A percentile compares a stretch with the other conserved stretches of the same genome.
Evolutionary conservation across 164 flowering plant species (phyloP).

Genomic region (Saururus chinensis): DNA sequence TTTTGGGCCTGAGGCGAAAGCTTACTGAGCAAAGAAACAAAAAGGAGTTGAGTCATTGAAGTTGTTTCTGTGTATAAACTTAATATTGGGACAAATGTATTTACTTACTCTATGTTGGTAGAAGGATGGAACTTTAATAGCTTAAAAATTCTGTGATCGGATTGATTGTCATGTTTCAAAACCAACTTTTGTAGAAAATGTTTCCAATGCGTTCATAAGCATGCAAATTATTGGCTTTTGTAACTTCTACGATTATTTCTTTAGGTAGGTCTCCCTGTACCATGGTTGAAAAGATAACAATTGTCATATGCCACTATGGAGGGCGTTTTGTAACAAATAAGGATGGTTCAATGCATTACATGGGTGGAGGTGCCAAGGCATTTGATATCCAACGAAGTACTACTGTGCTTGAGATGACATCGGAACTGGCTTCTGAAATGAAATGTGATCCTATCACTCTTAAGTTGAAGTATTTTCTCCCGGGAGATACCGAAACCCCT

Average conservation of each 20-base stretch:
- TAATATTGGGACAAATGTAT: too few species aligned
- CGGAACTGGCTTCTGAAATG: constrained; percentile 52
- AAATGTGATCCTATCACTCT: constrained; percentile 30
- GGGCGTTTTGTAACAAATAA: constrained; percentile 52
- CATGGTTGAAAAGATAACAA: not conserved
- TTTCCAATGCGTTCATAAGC: too few species aligned
- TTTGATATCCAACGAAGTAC: constrained; percentile 44
- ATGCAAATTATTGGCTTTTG: too few species aligned
- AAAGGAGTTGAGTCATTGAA: too few species aligned
- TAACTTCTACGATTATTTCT: not conserved
- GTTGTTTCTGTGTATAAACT: too few species aligned
- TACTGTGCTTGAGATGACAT: constrained; percentile 44
- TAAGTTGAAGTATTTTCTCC: constrained; percentile 68
- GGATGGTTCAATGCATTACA: constrained; percentile 57
- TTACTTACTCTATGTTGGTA: too few species aligned
- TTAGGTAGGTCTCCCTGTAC: not conserved
- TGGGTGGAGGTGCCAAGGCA: constrained; percentile 76
- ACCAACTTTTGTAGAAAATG: too few species aligned
- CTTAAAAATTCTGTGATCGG: too few species aligned
- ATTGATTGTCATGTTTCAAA: too few species aligned
- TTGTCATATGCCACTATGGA: constrained; percentile 32
- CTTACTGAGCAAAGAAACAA: too few species aligned
- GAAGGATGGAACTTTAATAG: too few species aligned
- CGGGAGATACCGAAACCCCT: constrained; percentile 53
- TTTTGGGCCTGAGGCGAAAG: too few species aligned